Conservation (phyloP, 2,329 filamentous ascomycete genomes). For the Alternaria incomplexa region DNA sequence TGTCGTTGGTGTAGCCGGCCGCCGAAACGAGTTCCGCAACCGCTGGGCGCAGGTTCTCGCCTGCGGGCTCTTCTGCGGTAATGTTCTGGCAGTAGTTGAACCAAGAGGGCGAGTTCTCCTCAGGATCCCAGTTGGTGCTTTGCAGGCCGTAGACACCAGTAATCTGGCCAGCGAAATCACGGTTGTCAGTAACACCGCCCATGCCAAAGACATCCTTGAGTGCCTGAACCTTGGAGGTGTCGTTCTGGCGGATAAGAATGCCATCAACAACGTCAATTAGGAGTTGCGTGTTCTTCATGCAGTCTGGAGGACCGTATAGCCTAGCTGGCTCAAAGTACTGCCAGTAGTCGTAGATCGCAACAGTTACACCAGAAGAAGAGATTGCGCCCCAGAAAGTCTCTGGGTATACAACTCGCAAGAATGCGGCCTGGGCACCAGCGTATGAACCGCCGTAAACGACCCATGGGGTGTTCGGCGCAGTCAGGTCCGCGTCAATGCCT, state of each 20-base stretch:
- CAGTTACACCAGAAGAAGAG: slow-evolving; percentile 78
- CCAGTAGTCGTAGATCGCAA: slow-evolving; percentile 79
- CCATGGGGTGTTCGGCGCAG: slow-evolving; percentile 69
- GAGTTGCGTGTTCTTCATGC: slow-evolving; percentile 69
- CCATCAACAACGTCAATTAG: slow-evolving; percentile 65
- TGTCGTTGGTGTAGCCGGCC: slow-evolving; percentile 56
- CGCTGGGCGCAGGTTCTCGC: slow-evolving; percentile 41
- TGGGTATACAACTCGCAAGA: slow-evolving; percentile 77
- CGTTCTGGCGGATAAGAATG: slow-evolving; percentile 59
- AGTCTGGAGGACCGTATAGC: slow-evolving; percentile 64
- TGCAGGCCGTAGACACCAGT: slow-evolving; percentile 61
- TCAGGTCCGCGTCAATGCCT: slow-evolving; percentile 71
- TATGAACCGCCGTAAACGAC: slow-evolving; percentile 86
- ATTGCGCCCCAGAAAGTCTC: slow-evolving; percentile 81
- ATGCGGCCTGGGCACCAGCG: slow-evolving; percentile 78
- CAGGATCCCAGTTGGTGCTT: slow-evolving; percentile 63
- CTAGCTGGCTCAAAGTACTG: slow-evolving; percentile 66
- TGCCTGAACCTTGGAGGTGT: slow-evolving; percentile 48
- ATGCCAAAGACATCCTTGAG: slow-evolving; percentile 64
- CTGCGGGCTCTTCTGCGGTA: slow-evolving; percentile 50
- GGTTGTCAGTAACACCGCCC: slow-evolving; percentile 54
- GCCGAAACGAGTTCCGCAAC: slow-evolving; percentile 55
- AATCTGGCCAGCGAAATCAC: slow-evolving; percentile 61
- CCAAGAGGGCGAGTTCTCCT: slow-evolving; percentile 57
- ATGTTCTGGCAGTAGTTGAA: slow-evolving; percentile 61